Evolutionary conservation across 164 flowering plant genomes (phyloP).

Genomic region (Santalum album): DNA sequence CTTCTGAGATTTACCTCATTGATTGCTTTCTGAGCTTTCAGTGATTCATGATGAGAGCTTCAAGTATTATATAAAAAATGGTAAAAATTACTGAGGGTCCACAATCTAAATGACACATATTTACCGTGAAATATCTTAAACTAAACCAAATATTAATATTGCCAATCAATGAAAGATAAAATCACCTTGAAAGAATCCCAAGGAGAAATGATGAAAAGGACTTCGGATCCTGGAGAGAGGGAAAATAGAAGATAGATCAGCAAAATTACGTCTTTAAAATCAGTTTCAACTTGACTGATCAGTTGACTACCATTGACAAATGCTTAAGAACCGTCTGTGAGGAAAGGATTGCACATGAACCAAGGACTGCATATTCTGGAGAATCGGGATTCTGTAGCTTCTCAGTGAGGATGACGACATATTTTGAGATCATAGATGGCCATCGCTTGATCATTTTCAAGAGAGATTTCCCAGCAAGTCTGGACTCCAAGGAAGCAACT

Average conservation of each 20-base stretch:
- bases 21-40: conserved; percentile 92
- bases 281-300: neutral
- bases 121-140: neutral
- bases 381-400: conserved; percentile 48
- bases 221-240: conserved; percentile 50
- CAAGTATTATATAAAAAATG: conserved; percentile 8
- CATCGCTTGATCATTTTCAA: conserved; percentile 83
- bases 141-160: neutral
- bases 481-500: conserved; percentile 23
- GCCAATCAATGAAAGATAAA: neutral
- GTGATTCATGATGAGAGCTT: conserved; percentile 92
- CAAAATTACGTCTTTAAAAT: conserved; percentile 7
- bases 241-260: conserved; percentile 16
- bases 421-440: conserved; percentile 74
- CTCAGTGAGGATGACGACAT: conserved; percentile 60
- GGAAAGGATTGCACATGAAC: conserved; percentile 79
- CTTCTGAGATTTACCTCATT: conserved; percentile 53
- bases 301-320: conserved; percentile 58
- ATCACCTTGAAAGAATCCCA: conserved; percentile 80
- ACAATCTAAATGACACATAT: neutral
- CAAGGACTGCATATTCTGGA: conserved; percentile 79
- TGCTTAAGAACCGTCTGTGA: conserved; percentile 81
- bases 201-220: conserved; percentile 74
- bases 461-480: conserved; percentile 87
- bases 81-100: conserved; percentile 8